phyloP scores from a whole-genome alignment of 2,329 filamentous ascomycete species.

The Fusarium buxicola region DNA sequence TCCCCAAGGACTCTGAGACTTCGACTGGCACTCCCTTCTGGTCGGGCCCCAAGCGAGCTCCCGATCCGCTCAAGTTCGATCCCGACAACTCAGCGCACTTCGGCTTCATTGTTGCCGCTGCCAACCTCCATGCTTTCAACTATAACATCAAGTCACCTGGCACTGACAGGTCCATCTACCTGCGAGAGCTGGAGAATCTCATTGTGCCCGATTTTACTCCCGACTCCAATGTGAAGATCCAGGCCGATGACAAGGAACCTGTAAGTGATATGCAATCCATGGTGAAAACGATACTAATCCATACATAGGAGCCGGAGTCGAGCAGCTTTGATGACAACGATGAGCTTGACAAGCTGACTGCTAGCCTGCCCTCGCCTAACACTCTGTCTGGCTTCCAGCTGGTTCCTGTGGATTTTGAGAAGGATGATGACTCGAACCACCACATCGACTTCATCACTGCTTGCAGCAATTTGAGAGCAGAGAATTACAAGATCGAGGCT shows the following conservation, averaged over 20 bases:
- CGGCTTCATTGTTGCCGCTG: slow-evolving; percentile 86
- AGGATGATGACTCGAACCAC: slow-evolving; percentile 97
- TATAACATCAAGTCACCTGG: slow-evolving; percentile 93
- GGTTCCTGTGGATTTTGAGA: slow-evolving; percentile 94
- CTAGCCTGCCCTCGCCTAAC: slow-evolving; percentile 81
- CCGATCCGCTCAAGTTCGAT: slow-evolving; percentile 91
- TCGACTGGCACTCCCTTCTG: slow-evolving; percentile 93
- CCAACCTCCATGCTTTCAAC: slow-evolving; percentile 96
- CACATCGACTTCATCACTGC: slow-evolving; percentile 99
- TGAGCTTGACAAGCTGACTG: slow-evolving; percentile 79
- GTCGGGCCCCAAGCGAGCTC: slow-evolving; percentile 98
- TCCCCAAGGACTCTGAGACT: slow-evolving; percentile 92
- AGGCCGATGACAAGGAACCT: slow-evolving; percentile 93
- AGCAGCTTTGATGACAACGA: slow-evolving; percentile 76
- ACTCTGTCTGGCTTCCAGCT: slow-evolving; percentile 89
- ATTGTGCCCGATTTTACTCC: slow-evolving; percentile 96
- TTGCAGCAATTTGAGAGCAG: slow-evolving; percentile 93
- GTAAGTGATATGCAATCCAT: slow-evolving; percentile 56
- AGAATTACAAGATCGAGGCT: slow-evolving; percentile 96
- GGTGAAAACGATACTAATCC: slow-evolving; percentile 15
- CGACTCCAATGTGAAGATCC: slow-evolving; percentile 92
- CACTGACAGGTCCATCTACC: slow-evolving; percentile 74
- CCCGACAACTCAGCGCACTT: slow-evolving; percentile 86
- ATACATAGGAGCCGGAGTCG: slow-evolving; percentile 80
- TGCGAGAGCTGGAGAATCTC: slow-evolving; percentile 87